These are phyloP conservation scores for Yamadazyma philogaea DNA, from an alignment of 805 yeast species.

Conservation along the genomic window DNA sequence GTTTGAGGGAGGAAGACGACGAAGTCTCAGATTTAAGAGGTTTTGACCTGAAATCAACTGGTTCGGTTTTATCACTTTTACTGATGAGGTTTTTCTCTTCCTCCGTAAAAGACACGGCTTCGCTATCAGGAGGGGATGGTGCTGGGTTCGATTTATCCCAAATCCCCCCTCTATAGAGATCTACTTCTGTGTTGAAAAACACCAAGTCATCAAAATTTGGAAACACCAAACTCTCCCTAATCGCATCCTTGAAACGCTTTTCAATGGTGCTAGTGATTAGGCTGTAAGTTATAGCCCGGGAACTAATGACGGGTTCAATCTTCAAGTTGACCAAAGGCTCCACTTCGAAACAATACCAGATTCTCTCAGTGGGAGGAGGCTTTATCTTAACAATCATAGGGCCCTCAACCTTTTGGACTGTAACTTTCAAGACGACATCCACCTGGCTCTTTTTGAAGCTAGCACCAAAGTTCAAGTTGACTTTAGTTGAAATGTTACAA, in stretches of 20 bases:
- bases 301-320: conserved; percentile 88
- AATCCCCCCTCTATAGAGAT: conserved; percentile 86
- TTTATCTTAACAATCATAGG: conserved; percentile 66
- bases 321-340: conserved; percentile 74
- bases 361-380: conserved; percentile 85
- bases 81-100: neutral
- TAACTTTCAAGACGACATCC: conserved; percentile 66
- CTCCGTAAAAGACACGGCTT: neutral
- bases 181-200: conserved; percentile 61
- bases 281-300: conserved; percentile 73
- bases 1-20: conserved; percentile 15
- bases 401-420: conserved; percentile 69
- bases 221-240: conserved; percentile 72
- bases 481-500: conserved; percentile 76
- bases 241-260: conserved; percentile 71
- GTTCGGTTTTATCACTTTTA: neutral
- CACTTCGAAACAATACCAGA: conserved; percentile 85
- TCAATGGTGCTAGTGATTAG: conserved; percentile 79
- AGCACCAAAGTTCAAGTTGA: conserved; percentile 70
- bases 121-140: neutral
- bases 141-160: conserved; percentile 55
- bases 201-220: conserved; percentile 90
- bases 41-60: neutral
- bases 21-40: conserved; percentile 1
- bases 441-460: conserved; percentile 70